Percentiles rank a stretch among this genome's conserved stretches.
Evolutionary conservation across 805 yeast genomes (phyloP).

Genomic region (Torulaspora quercuum): DNA sequence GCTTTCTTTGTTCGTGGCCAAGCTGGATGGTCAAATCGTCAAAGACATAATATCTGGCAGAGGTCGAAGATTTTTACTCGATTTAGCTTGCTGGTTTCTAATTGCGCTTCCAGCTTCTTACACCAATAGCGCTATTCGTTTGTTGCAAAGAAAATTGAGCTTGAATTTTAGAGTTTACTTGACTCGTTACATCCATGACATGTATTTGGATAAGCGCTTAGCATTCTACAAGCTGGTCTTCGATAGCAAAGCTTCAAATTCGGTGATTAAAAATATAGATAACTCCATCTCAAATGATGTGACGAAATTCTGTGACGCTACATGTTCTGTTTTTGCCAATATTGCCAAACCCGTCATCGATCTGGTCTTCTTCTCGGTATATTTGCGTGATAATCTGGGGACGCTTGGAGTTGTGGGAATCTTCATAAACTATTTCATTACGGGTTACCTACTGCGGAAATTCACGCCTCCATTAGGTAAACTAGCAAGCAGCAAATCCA

Average conservation of each 20-base stretch:
- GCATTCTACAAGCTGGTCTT: conserved; percentile 78
- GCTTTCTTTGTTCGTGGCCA: conserved; percentile 80
- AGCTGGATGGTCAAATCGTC: conserved; percentile 87
- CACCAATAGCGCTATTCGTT: conserved; percentile 86
- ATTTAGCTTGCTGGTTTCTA: conserved; percentile 79
- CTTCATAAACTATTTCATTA: conserved; percentile 70
- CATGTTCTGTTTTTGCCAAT: conserved; percentile 78
- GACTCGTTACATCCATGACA: conserved; percentile 82
- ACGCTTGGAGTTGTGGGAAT: conserved; percentile 82
- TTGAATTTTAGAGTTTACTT: conserved; percentile 81
- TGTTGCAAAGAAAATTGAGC: conserved; percentile 69
- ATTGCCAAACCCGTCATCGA: conserved; percentile 92
- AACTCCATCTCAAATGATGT: conserved; percentile 80
- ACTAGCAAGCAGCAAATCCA: conserved; percentile 66
- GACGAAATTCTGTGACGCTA: conserved; percentile 71
- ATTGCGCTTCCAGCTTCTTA: conserved; percentile 92
- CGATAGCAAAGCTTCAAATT: conserved; percentile 45
- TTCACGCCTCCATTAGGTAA: conserved; percentile 84
- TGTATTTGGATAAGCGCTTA: conserved; percentile 75
- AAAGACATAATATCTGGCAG: conserved; percentile 81
- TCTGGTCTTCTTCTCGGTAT: conserved; percentile 75
- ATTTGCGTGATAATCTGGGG: conserved; percentile 81
- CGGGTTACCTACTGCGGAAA: conserved; percentile 69
- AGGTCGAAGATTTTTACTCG: conserved; percentile 68
- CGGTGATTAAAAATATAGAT: conserved; percentile 65